phyloP scores from a whole-genome alignment of 2,329 filamentous ascomycete genomes.

The Fusarium brachygibbosum region DNA sequence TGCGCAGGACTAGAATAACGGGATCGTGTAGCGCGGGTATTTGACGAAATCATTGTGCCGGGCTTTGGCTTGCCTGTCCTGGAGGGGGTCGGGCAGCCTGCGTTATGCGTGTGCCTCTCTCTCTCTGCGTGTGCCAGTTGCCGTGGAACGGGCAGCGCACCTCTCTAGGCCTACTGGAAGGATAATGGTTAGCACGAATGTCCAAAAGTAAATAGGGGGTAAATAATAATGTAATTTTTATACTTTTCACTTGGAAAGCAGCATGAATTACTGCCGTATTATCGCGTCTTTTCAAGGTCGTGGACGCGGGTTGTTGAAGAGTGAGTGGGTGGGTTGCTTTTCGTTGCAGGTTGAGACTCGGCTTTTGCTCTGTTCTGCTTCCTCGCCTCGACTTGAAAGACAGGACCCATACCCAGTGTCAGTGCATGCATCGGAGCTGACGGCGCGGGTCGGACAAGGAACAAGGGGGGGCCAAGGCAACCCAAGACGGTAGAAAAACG shows the following conservation, averaged over 20 bases:
- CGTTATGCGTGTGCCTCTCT: conserved; percentile 26
- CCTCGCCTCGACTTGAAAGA: conserved; percentile 32
- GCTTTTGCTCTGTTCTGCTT: conserved; percentile 36
- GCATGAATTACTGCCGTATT: conserved; percentile 52
- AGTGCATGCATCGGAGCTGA: conserved; percentile 42
- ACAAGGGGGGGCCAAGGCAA: conserved; percentile 24
- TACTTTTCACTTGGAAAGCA: conserved; percentile 50
- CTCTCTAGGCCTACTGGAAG: conserved; percentile 49
- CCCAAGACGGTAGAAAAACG: conserved; percentile 20
- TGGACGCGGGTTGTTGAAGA: conserved; percentile 50
- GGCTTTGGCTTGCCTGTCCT: conserved; percentile 22
- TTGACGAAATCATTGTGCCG: conserved; percentile 57
- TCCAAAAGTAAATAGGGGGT: conserved; percentile 8
- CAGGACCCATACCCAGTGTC: conserved; percentile 32
- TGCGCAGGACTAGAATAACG: conserved; percentile 69
- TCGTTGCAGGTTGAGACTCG: conserved; percentile 38
- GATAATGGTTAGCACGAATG: conserved; percentile 35
- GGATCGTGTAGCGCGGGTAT: conserved; percentile 66
- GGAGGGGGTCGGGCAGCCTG: conserved; percentile 32
- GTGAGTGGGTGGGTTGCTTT: conserved; percentile 44
- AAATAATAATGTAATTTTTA: conserved; percentile 18
- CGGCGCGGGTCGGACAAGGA: conserved; percentile 45
- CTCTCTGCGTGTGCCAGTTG: conserved; percentile 40
- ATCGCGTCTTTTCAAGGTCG: conserved; percentile 51
- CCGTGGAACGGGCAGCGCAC: conserved; percentile 50